Base-by-base conservation (phyloP, 1,284 basidiomycete genomes). In the Leccinum variabile region DNA sequence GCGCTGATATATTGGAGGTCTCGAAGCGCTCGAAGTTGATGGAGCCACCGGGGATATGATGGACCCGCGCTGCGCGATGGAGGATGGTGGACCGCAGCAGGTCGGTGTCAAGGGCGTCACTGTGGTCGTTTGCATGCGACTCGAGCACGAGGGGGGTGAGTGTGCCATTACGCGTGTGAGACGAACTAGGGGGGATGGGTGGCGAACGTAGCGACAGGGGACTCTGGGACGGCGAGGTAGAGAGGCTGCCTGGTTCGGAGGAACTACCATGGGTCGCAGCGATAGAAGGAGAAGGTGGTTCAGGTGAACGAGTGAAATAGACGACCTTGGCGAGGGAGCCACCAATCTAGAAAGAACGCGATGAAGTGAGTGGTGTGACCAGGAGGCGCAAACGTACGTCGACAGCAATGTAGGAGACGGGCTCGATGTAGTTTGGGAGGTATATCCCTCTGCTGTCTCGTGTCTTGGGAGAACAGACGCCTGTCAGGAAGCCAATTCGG, bases 1-100 rank as follows among this genome's bases (percentile, higher is more conserved):
- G 95, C 53, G 87, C 87, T 59, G 91, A 81, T 69, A 99, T 92
- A 70, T 94, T 84, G 67, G 90, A 87, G 61, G 97, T 99, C 79
- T 99, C 93, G 79, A 98, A 99, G 49, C 97, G 91, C 77, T 94
- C 93, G 75, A 99, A 99, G 79, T 99, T 99, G 74, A 99, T 88
- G 49, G 95, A 91, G 5, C 97, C 97, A 25, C 97, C 97, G 0
- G 97, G 95, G 68, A 97, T 90, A 70, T 95, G 91, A 68, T 92
- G 89, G 53, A 89, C 79, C 13, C 88, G 87, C 35, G 67, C 69
- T 6, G 81, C 81, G 59, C 88, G 85, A 62, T 88, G 87, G 46
- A 92, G 81, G 62, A 90, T 83, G 52, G 87, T 83, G 70, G 87
- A 81, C 66, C 83, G 83, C 66, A 92, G 74, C 37, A 86, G 71